These are phyloP conservation scores for Ceratocystis papillata DNA, from an alignment of 2,329 filamentous ascomycete genomes.

Conservation along the genomic window DNA sequence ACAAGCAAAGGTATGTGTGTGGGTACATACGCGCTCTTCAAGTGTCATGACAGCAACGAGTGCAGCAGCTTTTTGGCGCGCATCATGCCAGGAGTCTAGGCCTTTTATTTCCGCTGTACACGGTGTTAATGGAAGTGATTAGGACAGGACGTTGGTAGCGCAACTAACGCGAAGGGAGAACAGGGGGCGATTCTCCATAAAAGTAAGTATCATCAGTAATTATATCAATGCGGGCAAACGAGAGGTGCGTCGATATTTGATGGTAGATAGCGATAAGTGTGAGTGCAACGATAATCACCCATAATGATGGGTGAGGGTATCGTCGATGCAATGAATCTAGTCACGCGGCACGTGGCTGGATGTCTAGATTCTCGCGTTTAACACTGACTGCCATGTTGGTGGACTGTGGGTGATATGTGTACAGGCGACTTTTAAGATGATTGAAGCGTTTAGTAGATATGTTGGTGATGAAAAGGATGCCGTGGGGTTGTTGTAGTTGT, in stretches of 20 bases:
- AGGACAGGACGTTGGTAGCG: neutral
- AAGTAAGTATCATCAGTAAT: slow-evolving; percentile 34
- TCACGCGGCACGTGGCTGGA: no score
- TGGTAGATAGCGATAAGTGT: neutral
- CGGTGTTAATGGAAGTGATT: slow-evolving; percentile 13
- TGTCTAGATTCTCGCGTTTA: no score
- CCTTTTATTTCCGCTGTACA: slow-evolving; percentile 44
- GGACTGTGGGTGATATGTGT: no score
- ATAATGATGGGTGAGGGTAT: no score
- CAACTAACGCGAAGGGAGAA: slow-evolving; percentile 43
- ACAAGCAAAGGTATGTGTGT: neutral
- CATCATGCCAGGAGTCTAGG: slow-evolving; percentile 54
- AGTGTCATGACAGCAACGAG: slow-evolving; percentile 65
- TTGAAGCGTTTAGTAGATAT: no score
- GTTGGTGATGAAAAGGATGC: no score
- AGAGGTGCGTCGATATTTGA: neutral
- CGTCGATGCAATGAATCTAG: no score
- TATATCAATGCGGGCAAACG: neutral
- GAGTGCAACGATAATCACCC: neutral
- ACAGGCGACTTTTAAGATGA: no score
- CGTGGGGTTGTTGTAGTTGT: no score
- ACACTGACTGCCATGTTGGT: no score
- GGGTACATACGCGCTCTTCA: slow-evolving; percentile 51
- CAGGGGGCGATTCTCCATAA: slow-evolving; percentile 41
- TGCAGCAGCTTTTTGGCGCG: slow-evolving; percentile 54